Conservation (phyloP, 2,329 filamentous ascomycete species). For the Fusarium illudens region DNA sequence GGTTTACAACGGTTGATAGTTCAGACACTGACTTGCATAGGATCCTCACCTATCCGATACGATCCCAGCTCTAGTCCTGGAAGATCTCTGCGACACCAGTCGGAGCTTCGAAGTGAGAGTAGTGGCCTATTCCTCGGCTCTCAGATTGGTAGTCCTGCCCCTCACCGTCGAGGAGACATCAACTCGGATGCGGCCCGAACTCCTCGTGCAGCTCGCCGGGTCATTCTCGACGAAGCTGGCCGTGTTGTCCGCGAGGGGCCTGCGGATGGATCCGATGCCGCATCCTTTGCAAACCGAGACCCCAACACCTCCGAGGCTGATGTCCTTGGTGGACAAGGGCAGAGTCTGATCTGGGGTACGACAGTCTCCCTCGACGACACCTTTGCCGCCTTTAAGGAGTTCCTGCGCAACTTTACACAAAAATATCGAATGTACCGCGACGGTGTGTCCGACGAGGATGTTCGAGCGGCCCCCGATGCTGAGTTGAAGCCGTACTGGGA, state of each 20-base stretch:
- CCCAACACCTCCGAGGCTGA: slow-evolving; percentile 94
- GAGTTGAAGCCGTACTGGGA: slow-evolving; percentile 84
- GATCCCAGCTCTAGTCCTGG: slow-evolving; percentile 88
- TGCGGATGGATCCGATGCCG: slow-evolving; percentile 63
- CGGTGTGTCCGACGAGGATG: slow-evolving; percentile 81
- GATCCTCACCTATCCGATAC: slow-evolving; percentile 92
- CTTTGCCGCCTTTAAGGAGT: slow-evolving; percentile 87
- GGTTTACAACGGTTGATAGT: neutral
- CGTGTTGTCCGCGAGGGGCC: slow-evolving; percentile 65
- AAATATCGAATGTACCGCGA: slow-evolving; percentile 95
- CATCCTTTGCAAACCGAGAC: slow-evolving; percentile 70
- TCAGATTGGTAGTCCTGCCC: slow-evolving; percentile 64
- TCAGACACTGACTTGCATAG: slow-evolving; percentile 54
- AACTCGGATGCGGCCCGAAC: slow-evolving; percentile 77
- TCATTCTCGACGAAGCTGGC: slow-evolving; percentile 68
- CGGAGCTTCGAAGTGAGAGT: slow-evolving; percentile 81
- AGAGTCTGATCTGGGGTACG: slow-evolving; percentile 93
- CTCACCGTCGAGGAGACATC: slow-evolving; percentile 79
- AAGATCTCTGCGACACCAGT: slow-evolving; percentile 68
- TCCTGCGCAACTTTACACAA: slow-evolving; percentile 87
- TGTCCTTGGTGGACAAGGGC: slow-evolving; percentile 80
- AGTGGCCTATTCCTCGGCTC: slow-evolving; percentile 84
- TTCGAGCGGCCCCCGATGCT: slow-evolving; percentile 72
- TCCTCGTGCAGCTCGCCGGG: slow-evolving; percentile 60
- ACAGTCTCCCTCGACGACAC: slow-evolving; percentile 94